Evolutionary conservation across 2,329 filamentous ascomycete species (phyloP), one percentile per base, ranked within the genome.

Genomic region (Diplodia intermedia): DNA sequence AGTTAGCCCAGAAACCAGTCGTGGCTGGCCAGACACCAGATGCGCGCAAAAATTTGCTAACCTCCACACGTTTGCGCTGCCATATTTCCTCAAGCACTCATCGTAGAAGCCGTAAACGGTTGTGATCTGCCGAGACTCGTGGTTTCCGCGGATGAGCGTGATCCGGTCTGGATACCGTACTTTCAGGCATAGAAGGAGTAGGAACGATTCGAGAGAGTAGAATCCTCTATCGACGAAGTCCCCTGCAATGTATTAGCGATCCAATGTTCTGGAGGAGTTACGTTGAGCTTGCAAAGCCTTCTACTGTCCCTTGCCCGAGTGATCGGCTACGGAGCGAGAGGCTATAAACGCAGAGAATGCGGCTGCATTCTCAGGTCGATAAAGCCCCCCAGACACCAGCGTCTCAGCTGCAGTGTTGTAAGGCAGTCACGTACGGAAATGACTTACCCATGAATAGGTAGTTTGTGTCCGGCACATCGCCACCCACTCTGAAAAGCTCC

Each of bases 101-200:
- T 98, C 94, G 82, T 98, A 98, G 83, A 98, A 98, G 70, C 94
- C 94, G 78, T 98, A 98, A 15, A 98, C 94, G 5, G 93, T 97
- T 26, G 94, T 98, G 72, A 98, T 98, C 79, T 98, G 94, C 69
- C 94, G 89, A 54, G 94, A 97, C 81, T 98, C 94, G 83, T 97
- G 93, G 79, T 97, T 97, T 71, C 94, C 94, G 71, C 94, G 88
- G 75, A 98, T 97, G 52, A 98, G 86, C 4, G 95, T 98, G 83
- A 98, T 97, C 73, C 95, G 92, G 80, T 98, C 93, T 65, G 94
- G 95, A 78, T 98, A 98, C 78, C 94, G 91, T 70, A 98, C 94
- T 86, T 98, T 98, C 74, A 98, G 89, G 77, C 93, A 97, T 65
- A 99, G 88, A 12, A 99, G 89, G 67, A 99, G 91, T 70, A 97